Conservation (phyloP, 371 early-diverging fungal species). For the Chytridium lagenaria region DNA sequence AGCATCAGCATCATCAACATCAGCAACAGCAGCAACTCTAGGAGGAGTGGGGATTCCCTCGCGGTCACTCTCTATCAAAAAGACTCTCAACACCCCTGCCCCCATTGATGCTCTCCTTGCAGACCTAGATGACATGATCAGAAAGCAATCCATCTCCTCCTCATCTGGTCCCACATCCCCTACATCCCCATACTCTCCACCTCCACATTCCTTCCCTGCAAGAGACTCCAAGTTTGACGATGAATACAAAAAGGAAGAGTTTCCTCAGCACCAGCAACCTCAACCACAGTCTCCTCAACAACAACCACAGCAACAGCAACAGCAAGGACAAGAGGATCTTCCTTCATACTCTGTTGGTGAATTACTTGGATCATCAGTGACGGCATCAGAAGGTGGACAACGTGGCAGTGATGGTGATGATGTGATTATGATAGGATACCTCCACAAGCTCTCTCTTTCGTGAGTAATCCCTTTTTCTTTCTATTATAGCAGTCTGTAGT, state of each 20-base stretch:
- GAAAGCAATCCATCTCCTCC: neutral
- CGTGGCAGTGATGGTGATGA: too few relatives aligned
- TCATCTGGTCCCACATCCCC: neutral
- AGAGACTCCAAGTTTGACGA: neutral
- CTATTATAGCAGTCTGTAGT: neutral
- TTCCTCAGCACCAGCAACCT: neutral
- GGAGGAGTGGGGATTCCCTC: too few relatives aligned
- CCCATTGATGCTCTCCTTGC: neutral
- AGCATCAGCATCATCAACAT: too few relatives aligned
- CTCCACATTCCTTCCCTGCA: too few relatives aligned
- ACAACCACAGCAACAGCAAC: too few relatives aligned
- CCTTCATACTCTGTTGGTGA: too few relatives aligned
- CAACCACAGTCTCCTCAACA: too few relatives aligned
- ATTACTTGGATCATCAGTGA: too few relatives aligned
- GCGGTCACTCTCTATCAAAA: neutral
- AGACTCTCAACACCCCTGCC: neutral
- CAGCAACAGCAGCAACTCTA: too few relatives aligned
- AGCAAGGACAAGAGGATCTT: too few relatives aligned
- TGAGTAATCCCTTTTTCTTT: neutral
- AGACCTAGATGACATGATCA: neutral
- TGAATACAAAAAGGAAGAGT: too few relatives aligned
- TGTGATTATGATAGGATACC: neutral
- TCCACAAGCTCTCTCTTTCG: neutral
- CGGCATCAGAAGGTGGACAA: too few relatives aligned
- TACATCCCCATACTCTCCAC: neutral